Evolutionary conservation across 768 basidiomycete species (phyloP).

Genomic region (Calocera cornea): DNA sequence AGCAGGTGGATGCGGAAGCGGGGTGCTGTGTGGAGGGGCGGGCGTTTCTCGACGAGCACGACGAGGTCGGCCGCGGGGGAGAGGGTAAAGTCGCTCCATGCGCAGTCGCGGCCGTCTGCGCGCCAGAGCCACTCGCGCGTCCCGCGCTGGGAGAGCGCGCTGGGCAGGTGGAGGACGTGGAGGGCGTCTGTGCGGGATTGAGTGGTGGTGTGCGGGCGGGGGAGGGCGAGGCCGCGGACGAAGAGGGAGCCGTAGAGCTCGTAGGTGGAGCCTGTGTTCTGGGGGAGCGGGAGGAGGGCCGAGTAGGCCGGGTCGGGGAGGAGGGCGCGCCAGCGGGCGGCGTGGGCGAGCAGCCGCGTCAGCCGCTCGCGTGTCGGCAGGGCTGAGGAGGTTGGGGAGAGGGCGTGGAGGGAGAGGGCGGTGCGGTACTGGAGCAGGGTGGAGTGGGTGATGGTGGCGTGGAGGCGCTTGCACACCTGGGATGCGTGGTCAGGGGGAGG

Average conservation of each 20-base stretch:
- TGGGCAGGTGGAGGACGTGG: neutral
- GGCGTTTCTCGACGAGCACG: neutral
- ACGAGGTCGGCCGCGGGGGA: neutral
- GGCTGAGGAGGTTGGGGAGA: neutral
- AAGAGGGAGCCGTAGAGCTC: slow-evolving; percentile 4
- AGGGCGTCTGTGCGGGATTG: neutral
- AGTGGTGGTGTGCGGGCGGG: neutral
- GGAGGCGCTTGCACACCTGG: neutral
- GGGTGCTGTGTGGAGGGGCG: neutral
- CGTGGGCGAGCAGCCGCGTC: neutral
- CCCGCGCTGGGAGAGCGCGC: neutral
- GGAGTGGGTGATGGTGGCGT: neutral
- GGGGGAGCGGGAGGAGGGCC: neutral
- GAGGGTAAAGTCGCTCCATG: neutral
- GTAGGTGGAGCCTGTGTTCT: neutral
- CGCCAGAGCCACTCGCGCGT: neutral
- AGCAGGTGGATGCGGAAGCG: neutral
- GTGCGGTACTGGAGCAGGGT: neutral
- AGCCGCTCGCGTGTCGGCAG: neutral
- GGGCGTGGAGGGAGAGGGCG: neutral
- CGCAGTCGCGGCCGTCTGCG: neutral
- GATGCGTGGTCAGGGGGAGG: neutral
- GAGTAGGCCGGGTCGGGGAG: neutral
- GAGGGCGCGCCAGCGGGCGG: neutral
- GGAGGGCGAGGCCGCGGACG: neutral